These are phyloP conservation scores for Leccinum variicolor DNA, from an alignment of 768 basidiomycete genomes.

Conservation along the genomic window DNA sequence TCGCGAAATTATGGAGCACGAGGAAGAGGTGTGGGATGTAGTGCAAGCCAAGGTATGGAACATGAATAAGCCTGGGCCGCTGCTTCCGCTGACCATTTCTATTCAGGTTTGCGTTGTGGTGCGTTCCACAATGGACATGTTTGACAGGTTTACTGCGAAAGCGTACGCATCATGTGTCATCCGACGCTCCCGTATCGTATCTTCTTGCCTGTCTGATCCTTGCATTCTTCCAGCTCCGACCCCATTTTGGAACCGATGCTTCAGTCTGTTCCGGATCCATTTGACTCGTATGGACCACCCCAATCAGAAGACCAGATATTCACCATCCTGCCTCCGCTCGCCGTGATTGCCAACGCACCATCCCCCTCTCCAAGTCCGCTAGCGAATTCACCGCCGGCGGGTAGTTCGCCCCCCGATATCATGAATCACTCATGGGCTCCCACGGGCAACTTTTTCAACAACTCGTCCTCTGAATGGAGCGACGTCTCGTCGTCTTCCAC, in stretches of 20 bases:
- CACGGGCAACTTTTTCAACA: slow-evolving; percentile 44
- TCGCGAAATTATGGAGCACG: slow-evolving; percentile 84
- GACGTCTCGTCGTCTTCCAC: slow-evolving; percentile 37
- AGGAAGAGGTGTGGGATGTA: slow-evolving; percentile 94
- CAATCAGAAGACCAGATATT: slow-evolving; percentile 90
- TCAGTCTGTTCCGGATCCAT: slow-evolving; percentile 86
- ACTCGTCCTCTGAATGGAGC: slow-evolving; percentile 58
- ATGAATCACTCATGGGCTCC: slow-evolving; percentile 50
- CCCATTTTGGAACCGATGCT: slow-evolving; percentile 90
- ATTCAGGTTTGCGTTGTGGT: slow-evolving; percentile 73
- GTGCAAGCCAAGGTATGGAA: slow-evolving; percentile 74
- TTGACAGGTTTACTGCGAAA: slow-evolving; percentile 83
- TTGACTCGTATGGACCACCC: slow-evolving; percentile 87
- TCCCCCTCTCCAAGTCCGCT: slow-evolving; percentile 62
- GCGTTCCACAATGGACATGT: slow-evolving; percentile 88
- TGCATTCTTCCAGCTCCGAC: slow-evolving; percentile 57
- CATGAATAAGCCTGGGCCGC: not conserved
- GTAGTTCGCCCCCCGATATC: slow-evolving; percentile 34
- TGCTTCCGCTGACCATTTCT: slow-evolving; percentile 14
- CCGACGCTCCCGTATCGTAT: slow-evolving; percentile 1
- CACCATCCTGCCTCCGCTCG: slow-evolving; percentile 85
- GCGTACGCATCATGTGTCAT: slow-evolving; percentile 51
- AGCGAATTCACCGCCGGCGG: slow-evolving; percentile 39
- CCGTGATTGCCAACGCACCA: slow-evolving; percentile 63
- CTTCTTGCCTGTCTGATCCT: slow-evolving; percentile 8